phyloP scores from a whole-genome alignment of 1,139 yeast genomes.

The Yamadazyma taylorii region DNA sequence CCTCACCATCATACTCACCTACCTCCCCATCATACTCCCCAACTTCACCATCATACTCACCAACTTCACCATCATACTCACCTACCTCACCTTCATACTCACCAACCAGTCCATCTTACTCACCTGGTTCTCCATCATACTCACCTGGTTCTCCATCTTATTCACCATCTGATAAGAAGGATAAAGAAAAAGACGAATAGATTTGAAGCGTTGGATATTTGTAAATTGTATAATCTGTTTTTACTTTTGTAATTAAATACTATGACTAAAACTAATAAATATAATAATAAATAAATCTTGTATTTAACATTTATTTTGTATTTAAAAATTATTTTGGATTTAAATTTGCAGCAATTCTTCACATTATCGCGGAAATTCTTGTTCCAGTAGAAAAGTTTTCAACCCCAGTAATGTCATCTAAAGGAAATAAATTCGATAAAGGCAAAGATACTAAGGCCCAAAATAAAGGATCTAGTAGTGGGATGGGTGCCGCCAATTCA shows the following conservation, averaged over 20 bases:
- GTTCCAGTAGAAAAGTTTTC: not conserved
- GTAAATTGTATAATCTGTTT: slow-evolving; percentile 1
- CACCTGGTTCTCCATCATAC: slow-evolving; percentile 53
- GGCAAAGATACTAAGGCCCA: not conserved
- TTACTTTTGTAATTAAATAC: slow-evolving; percentile 1
- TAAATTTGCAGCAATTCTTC: slow-evolving; percentile 1
- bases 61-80: slow-evolving; percentile 57
- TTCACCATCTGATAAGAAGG: slow-evolving; percentile 36
- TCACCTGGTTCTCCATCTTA: slow-evolving; percentile 54
- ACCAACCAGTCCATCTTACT: slow-evolving; percentile 47
- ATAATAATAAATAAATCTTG: not conserved
- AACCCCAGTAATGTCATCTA: no score
- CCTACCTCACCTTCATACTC: slow-evolving; percentile 64
- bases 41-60: slow-evolving; percentile 60
- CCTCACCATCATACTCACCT: slow-evolving; percentile 60
- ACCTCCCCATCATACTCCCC: slow-evolving; percentile 44
- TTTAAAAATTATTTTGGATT: not conserved
- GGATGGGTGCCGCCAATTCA: slow-evolving; percentile 24
- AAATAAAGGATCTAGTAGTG: slow-evolving; percentile 3
- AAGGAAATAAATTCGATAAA: not conserved
- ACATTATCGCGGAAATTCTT: slow-evolving; percentile 1
- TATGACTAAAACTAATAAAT: not conserved
- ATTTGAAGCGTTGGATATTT: not conserved
- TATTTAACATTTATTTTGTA: not conserved
- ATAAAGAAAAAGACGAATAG: slow-evolving; percentile 6